These are phyloP conservation scores for Prunella vulgaris DNA, from an alignment of 257 asterid species.

Conservation along the genomic window DNA sequence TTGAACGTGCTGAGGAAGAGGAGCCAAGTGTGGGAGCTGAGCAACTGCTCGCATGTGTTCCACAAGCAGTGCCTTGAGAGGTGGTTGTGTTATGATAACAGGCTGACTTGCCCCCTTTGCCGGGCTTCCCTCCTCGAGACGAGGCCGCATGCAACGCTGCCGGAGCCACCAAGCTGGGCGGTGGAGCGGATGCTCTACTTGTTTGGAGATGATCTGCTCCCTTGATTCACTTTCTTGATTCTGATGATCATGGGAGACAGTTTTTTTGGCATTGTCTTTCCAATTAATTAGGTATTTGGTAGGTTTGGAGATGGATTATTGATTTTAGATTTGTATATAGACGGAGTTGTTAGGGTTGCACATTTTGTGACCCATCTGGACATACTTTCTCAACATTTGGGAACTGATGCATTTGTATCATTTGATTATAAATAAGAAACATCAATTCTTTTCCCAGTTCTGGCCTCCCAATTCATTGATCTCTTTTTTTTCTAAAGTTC, in stretches of 20 bases:
- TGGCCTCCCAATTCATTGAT: not conserved
- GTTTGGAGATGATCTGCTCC: conserved; percentile 78
- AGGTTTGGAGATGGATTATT: conserved; percentile 5
- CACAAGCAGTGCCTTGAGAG: conserved; percentile 64
- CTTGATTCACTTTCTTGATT: conserved; percentile 6
- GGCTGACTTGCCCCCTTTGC: conserved; percentile 64
- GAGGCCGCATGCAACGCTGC: conserved; percentile 17
- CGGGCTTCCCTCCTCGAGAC: conserved; percentile 40
- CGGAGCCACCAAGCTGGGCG: conserved; percentile 66
- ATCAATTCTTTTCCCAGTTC: conserved; percentile 24
- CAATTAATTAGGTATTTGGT: not conserved
- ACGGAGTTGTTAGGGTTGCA: conserved; percentile 20
- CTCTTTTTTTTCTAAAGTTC: not conserved
- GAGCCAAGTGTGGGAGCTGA: conserved; percentile 58
- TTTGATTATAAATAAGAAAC: conserved; percentile 10
- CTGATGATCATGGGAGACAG: conserved; percentile 8
- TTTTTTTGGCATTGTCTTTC: conserved; percentile 19
- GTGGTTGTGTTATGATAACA: conserved; percentile 53
- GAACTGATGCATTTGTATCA: conserved; percentile 19
- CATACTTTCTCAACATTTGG: not conserved
- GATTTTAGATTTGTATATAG: conserved; percentile 25
- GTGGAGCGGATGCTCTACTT: conserved; percentile 68
- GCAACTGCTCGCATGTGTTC: conserved; percentile 70
- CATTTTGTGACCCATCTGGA: conserved; percentile 25
- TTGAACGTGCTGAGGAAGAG: conserved; percentile 41